These are phyloP conservation scores for Rhizophora mangle DNA, from an alignment of 345 rosid genomes.

Conservation along the genomic window DNA sequence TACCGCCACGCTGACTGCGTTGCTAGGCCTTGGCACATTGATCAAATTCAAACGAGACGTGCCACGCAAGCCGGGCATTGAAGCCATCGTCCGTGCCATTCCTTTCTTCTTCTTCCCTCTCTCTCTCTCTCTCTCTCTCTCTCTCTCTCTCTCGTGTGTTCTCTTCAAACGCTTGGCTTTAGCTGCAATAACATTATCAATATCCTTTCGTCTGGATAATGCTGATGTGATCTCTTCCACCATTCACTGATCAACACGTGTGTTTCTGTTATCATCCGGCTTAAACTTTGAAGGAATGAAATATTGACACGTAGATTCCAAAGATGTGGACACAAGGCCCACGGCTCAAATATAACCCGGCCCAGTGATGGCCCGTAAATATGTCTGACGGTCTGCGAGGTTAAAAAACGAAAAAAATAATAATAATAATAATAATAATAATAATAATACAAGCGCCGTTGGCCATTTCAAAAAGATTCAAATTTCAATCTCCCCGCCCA, in stretches of 20 bases:
- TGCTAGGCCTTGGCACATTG: not conserved
- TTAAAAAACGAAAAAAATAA: not conserved
- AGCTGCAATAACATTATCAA: constrained; percentile 45
- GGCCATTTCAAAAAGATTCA: constrained; percentile 43
- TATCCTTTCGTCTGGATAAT: constrained; percentile 45
- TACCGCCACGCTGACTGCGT: constrained; percentile 23
- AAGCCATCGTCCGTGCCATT: constrained; percentile 76
- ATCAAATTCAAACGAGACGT: constrained; percentile 37
- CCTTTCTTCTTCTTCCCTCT: not conserved
- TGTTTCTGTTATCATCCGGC: not conserved
- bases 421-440: too few species aligned
- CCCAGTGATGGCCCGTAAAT: constrained; percentile 13
- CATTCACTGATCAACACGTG: constrained; percentile 32
- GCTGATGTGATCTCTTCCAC: constrained; percentile 32
- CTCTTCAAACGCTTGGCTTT: not conserved
- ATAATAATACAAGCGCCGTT: constrained; percentile 23
- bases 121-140: not conserved
- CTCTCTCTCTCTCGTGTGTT: not conserved
- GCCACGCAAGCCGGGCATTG: constrained; percentile 68
- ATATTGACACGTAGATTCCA: constrained; percentile 33
- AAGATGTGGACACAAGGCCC: not conserved
- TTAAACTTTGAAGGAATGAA: not conserved
- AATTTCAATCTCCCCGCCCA: constrained; percentile 25
- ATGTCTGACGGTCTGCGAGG: not conserved
- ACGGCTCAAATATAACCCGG: not conserved